These are phyloP conservation scores for Paramecium biaurelia DNA, from an alignment of 73 alveolate species.

Conservation along the genomic window DNA sequence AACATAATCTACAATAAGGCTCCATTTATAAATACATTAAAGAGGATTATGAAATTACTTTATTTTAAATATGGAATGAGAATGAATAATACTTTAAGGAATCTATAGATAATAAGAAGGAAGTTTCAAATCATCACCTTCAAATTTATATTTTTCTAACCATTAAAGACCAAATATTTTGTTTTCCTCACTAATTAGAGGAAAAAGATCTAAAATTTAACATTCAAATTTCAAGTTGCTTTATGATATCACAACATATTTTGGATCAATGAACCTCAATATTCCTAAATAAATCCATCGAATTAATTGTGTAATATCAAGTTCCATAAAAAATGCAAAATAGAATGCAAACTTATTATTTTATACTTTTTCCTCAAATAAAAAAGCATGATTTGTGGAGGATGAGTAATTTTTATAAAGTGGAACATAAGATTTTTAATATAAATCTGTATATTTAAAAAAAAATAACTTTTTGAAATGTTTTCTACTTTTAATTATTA, in stretches of 20 bases:
- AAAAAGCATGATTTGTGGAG: neutral
- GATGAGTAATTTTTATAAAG: neutral
- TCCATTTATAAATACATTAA: neutral
- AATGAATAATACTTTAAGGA: neutral
- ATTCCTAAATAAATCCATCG: neutral
- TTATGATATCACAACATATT: neutral
- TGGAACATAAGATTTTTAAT: neutral
- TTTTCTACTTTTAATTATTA: neutral
- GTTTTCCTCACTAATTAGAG: neutral
- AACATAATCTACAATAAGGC: neutral
- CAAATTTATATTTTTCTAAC: neutral
- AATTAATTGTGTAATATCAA: neutral
- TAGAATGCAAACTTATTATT: neutral
- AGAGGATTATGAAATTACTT: neutral
- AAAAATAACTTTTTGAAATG: neutral
- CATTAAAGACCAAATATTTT: neutral
- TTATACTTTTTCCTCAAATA: neutral
- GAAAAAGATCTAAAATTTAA: neutral
- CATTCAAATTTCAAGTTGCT: neutral
- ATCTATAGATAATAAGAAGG: neutral
- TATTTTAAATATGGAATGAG: neutral
- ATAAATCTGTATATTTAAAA: neutral
- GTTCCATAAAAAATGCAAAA: neutral
- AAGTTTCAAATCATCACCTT: neutral
- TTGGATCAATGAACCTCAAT: neutral